Base-by-base conservation (phyloP, 2,329 filamentous ascomycete genomes). In the Pseudogymnoascus verrucosus region DNA sequence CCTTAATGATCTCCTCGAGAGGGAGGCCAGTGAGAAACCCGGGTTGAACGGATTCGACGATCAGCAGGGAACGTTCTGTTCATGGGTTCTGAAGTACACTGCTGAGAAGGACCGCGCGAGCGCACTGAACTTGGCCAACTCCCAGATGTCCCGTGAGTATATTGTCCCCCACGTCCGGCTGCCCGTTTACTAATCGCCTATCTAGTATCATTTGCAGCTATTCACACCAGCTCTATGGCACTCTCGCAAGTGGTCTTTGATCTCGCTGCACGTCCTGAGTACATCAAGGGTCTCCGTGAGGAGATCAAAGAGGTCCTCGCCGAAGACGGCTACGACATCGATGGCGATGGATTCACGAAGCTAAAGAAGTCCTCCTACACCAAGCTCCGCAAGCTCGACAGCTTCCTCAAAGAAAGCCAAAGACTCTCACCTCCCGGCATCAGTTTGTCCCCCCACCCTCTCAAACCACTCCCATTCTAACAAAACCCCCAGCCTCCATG, bases 201-300 rank as follows among this genome's bases (percentile, higher is more conserved):
- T 28, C 6, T 16, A 68, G 67, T 83, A 7, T 77, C 74, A 42
- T 79, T 82, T 62, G 80, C 80, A 0, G 78, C 81, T 1, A 83
- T 84, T 28, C 79, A 82, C 64, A 82, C 80, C 0, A 83, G 80
- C 0, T 77, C 78, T 0, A 69, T 79, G 54, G 75, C 78, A 0
- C 67, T 76, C 0, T 80, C 78, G 1, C 72, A 84, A 76, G 64
- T 79, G 67, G 76, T 87, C 59, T 84, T 81, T 68, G 79, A 82
- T 63, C 70, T 87, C 3, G 78, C 78, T 0, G 75, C 79, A 2
- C 67, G 74, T 8, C 82, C 82, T 0, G 78, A 84, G 31, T 76
- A 81, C 19, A 65, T 69, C 7, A 57, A 65, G 36, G 66, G 65
- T 16, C 63, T 73, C 1, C 66, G 67, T 2, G 64, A 72, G 7